phyloP scores from a whole-genome alignment of 495 filamentous ascomycete genomes.

The Hyaloscypha hepaticicola region DNA sequence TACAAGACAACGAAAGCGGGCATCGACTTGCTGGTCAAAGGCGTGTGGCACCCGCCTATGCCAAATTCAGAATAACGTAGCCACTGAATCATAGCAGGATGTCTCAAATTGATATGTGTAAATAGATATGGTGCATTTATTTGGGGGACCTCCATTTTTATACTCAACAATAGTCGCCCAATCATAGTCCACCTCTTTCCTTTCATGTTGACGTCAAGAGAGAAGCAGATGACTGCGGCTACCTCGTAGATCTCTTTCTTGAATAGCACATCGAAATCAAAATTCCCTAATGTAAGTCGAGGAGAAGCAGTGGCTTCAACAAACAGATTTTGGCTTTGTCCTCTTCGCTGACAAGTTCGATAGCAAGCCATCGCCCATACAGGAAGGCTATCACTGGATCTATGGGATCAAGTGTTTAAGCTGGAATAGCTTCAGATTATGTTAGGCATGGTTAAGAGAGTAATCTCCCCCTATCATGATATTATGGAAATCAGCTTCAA shows the following conservation, averaged over 20 bases:
- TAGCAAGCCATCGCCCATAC: not conserved
- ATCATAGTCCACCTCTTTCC: not conserved
- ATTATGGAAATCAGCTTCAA: not conserved
- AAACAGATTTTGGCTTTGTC: not conserved
- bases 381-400: not conserved
- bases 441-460: not conserved
- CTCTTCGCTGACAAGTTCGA: not conserved
- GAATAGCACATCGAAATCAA: not conserved
- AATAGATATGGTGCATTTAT: not conserved
- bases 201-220: not conserved
- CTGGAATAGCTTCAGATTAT: not conserved
- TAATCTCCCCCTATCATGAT: not conserved
- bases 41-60: not conserved
- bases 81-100: not conserved
- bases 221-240: not conserved
- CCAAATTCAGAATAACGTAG: not conserved
- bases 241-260: not conserved
- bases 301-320: not conserved
- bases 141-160: not conserved
- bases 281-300: not conserved
- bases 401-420: too few relatives aligned
- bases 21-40: not conserved
- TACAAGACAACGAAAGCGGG: constrained; percentile 2
- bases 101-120: not conserved
- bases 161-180: not conserved